Evolutionary conservation across 257 asterid species (phyloP), one percentile per base, ranked within the genome.

Genomic region (Scutellaria galericulata): DNA sequence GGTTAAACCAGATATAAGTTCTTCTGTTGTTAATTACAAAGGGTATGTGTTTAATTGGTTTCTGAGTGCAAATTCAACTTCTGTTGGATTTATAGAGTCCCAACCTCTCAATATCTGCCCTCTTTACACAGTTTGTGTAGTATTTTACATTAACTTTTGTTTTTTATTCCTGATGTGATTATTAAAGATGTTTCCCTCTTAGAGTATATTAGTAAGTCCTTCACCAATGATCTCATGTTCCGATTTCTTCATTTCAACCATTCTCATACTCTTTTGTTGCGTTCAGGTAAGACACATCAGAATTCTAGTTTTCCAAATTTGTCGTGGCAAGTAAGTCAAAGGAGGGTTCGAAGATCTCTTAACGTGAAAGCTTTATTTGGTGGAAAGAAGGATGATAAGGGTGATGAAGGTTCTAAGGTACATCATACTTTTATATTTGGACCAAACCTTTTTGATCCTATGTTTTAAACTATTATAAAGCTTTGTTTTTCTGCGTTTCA

Each of bases 311-410:
- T 78, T 64, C 76, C 75, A 18, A 67, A 47, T 80, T 72, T 73
- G n/a, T 80, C 74, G 0, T 66, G 63, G 47, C 73, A 48, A 52
- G 71, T 72, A 77, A 82, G 66, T 75, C 82, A 35, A 66, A 75
- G 83, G 73, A 78, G 72, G 73, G 73, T 13, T 15, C 58, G 75
- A 78, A 84, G 84, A 71, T 84, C 88, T 73, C 83, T 87, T 44
- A 79, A 75, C 47, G 84, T 92, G 78, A 74, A 78, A 64, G 89
- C 87, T 44, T 83, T 92, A 77, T 92, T 92, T 86, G 98, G 98
- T 10, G 92, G 96, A 15, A 88, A 87, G 77, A 90, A 88, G 78
- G 90, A 87, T 65, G 96, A 88, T 48, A 83, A 85, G 84, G 58
- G 82, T 18, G 92, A 88, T 72, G 92, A 89, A 59, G 77, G 83